A percentile compares a stretch with the other conserved stretches of the same genome.
Evolutionary conservation across 257 asterid genomes (phyloP).

Genomic region (Asclepias syriaca): DNA sequence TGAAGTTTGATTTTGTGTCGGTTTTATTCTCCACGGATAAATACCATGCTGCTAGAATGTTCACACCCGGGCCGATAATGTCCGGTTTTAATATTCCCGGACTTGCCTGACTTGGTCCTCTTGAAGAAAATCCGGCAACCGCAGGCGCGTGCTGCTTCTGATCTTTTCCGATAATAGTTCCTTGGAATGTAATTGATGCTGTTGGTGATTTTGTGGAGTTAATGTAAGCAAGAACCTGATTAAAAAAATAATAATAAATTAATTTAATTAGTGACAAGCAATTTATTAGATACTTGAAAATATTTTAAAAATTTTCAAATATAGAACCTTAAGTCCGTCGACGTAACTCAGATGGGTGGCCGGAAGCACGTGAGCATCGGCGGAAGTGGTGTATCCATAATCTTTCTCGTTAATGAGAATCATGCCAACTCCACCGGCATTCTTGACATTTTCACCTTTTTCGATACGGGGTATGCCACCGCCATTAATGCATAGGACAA

Average conservation of each 20-base stretch:
- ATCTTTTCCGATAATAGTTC: conserved; percentile 10
- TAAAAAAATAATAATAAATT: too few species aligned
- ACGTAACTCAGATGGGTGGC: conserved; percentile 9
- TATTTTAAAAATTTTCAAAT: too few species aligned
- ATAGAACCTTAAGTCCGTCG: conserved; percentile 4
- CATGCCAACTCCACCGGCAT: conserved; percentile 16
- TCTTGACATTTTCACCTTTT: conserved; percentile 8
- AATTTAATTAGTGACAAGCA: too few species aligned
- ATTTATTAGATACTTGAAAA: too few species aligned
- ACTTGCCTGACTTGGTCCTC: conserved; percentile 37
- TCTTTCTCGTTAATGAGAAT: conserved; percentile 3
- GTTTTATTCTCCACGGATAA: conserved; percentile 25
- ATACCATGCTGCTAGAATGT: conserved; percentile 35
- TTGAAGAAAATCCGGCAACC: conserved; percentile 20
- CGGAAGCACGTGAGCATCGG: conserved; percentile 13
- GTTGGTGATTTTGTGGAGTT: conserved; percentile 3
- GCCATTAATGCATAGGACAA: background rate
- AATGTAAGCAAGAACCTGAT: conserved; percentile 1
- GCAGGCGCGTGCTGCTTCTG: background rate
- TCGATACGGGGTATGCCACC: background rate
- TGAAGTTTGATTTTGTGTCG: conserved; percentile 34
- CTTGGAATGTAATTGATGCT: conserved; percentile 9
- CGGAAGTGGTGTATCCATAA: background rate
- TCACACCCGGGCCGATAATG: conserved; percentile 54
- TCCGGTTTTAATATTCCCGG: conserved; percentile 62